These are phyloP conservation scores for Penicillium sp. DNA, from an alignment of 2,329 filamentous ascomycete species.

Conservation along the genomic window DNA sequence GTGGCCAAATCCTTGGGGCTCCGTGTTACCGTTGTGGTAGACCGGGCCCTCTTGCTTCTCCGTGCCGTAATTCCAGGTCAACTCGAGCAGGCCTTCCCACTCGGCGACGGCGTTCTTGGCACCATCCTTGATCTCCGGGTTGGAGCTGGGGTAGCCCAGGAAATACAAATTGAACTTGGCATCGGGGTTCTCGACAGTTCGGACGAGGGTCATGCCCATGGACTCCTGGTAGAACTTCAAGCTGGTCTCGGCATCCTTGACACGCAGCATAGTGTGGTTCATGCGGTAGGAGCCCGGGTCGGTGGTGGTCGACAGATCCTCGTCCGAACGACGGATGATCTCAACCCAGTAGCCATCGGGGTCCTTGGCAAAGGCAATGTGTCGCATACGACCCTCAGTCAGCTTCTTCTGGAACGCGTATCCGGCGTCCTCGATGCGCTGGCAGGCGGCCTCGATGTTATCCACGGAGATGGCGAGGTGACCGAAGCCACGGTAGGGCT, in stretches of 20 bases:
- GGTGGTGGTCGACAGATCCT: conserved; percentile 72
- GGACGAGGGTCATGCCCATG: conserved; percentile 83
- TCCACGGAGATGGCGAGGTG: conserved; percentile 84
- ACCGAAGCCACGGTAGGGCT: conserved; percentile 80
- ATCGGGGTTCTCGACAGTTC: conserved; percentile 69
- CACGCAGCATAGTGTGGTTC: conserved; percentile 77
- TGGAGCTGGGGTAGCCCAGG: conserved; percentile 72
- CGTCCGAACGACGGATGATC: conserved; percentile 68
- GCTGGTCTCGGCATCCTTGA: conserved; percentile 77
- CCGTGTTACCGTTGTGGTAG: conserved; percentile 90
- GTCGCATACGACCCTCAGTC: conserved; percentile 79
- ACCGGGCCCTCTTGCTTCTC: conserved; percentile 80
- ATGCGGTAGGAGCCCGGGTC: conserved; percentile 74
- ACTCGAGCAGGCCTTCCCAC: conserved; percentile 82
- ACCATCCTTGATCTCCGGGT: conserved; percentile 55
- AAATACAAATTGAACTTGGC: conserved; percentile 91
- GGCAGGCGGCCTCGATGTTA: conserved; percentile 85
- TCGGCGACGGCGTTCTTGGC: conserved; percentile 63
- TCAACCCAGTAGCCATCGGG: conserved; percentile 78
- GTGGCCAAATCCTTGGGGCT: conserved; percentile 93
- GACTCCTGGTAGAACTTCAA: conserved; percentile 82
- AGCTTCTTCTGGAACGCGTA: conserved; percentile 96
- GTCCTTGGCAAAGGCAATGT: conserved; percentile 89
- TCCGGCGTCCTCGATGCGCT: conserved; percentile 84
- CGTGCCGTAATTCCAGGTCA: conserved; percentile 78